phyloP scores from a whole-genome alignment of 176 grass and related monocot species.

The Rhynchospora pubera region DNA sequence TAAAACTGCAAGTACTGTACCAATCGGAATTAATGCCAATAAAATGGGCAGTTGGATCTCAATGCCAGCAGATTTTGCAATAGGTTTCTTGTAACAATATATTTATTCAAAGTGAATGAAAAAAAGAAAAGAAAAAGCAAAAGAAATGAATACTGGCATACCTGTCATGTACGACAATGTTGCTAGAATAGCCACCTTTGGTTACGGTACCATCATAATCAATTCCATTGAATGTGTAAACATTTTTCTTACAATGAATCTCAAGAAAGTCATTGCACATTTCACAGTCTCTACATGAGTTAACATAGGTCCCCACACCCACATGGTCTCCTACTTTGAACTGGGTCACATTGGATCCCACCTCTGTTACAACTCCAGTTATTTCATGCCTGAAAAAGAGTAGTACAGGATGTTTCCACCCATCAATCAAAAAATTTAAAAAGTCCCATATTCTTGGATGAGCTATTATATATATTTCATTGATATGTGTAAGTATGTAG shows the following conservation, averaged over 20 bases:
- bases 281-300: constrained; percentile 55
- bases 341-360: constrained; percentile 43
- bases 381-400: constrained; percentile 63
- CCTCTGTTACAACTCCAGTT: constrained; percentile 53
- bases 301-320: constrained; percentile 56
- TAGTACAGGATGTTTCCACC: neutral
- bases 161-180: constrained; percentile 69
- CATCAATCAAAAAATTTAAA: neutral
- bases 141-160: constrained; percentile 20
- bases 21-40: neutral
- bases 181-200: constrained; percentile 73
- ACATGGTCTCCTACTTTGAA: constrained; percentile 62
- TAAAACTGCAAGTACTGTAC: neutral
- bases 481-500: neutral
- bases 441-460: neutral
- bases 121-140: constrained; percentile 1
- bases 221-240: constrained; percentile 46
- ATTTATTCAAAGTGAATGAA: neutral
- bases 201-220: constrained; percentile 69
- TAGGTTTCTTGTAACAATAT: neutral
- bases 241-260: constrained; percentile 33
- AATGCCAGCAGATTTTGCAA: neutral
- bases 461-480: too few relatives aligned
- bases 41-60: neutral
- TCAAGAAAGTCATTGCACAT: constrained; percentile 48